Evolutionary conservation across 805 yeast genomes (phyloP).

Genomic region (Lipomyces chichibuensis): DNA sequence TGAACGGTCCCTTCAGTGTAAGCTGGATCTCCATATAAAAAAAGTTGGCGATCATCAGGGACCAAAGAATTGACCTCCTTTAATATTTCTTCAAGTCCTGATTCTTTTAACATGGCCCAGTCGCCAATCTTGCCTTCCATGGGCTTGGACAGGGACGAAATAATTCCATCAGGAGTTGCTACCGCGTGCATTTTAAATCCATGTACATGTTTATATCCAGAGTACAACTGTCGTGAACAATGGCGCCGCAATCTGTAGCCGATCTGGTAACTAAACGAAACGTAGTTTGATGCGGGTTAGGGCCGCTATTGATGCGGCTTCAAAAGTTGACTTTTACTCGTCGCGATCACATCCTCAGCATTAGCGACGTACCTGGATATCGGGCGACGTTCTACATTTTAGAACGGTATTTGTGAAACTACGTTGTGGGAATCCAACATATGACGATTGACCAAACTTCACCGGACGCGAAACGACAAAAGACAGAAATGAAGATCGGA

Average conservation of each 20-base stretch:
- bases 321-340: too few relatives aligned
- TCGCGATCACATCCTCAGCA: too few relatives aligned
- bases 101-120: constrained; percentile 1
- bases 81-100: neutral
- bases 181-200: constrained; percentile 1
- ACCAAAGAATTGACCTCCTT: neutral
- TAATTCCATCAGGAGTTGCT: neutral
- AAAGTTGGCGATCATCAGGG: neutral
- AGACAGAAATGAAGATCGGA: constrained; percentile 32
- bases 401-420: neutral
- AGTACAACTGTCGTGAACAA: neutral
- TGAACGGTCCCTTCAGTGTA: constrained; percentile 3
- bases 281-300: too few relatives aligned
- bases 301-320: too few relatives aligned
- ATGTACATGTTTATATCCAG: constrained; percentile 3
- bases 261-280: too few relatives aligned
- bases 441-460: neutral
- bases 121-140: constrained; percentile 6
- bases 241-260: too few relatives aligned
- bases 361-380: too few relatives aligned
- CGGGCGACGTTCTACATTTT: too few relatives aligned
- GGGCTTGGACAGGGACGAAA: constrained; percentile 2
- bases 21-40: constrained; percentile 3
- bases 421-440: neutral
- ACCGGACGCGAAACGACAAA: constrained; percentile 20